phyloP scores from a whole-genome alignment of 805 yeast genomes.

The Metschnikowia gruessii region DNA sequence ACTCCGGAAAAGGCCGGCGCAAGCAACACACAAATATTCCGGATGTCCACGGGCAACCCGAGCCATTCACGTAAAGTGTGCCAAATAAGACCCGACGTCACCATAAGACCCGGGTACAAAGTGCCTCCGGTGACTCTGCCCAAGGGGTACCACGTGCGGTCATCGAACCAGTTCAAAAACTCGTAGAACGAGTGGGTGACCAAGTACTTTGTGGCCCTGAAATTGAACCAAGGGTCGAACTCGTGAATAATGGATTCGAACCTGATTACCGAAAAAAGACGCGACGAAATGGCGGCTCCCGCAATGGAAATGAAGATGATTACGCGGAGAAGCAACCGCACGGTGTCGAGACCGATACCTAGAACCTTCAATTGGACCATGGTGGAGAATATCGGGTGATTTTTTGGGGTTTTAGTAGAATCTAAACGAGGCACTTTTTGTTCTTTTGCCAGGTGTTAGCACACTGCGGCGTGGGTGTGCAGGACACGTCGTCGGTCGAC shows the following conservation, averaged over 20 bases:
- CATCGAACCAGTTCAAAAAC: conserved; percentile 97
- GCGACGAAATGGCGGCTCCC: conserved; percentile 87
- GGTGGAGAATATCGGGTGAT: neutral
- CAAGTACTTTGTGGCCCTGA: conserved; percentile 90
- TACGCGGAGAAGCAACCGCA: conserved; percentile 52
- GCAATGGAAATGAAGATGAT: conserved; percentile 73
- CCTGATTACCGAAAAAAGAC: conserved; percentile 93
- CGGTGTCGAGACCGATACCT: conserved; percentile 35
- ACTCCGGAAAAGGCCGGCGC: conserved; percentile 96
- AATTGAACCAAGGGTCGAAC: conserved; percentile 96
- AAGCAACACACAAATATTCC: conserved; percentile 91
- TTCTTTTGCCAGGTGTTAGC: no score
- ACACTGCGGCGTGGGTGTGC: no score
- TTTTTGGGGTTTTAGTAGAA: no score
- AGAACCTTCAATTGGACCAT: conserved; percentile 27
- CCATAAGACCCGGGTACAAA: conserved; percentile 96
- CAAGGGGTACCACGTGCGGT: conserved; percentile 97
- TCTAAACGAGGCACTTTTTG: no score
- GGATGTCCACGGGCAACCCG: conserved; percentile 85
- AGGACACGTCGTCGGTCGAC: no score
- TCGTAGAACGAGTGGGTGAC: conserved; percentile 82
- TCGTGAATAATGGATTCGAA: conserved; percentile 97
- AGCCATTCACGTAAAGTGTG: conserved; percentile 56
- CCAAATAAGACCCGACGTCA: conserved; percentile 90
- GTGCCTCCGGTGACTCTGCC: conserved; percentile 99